Base-by-base conservation (phyloP, 1,284 basidiomycete genomes). In the Puccinia novopanici region DNA sequence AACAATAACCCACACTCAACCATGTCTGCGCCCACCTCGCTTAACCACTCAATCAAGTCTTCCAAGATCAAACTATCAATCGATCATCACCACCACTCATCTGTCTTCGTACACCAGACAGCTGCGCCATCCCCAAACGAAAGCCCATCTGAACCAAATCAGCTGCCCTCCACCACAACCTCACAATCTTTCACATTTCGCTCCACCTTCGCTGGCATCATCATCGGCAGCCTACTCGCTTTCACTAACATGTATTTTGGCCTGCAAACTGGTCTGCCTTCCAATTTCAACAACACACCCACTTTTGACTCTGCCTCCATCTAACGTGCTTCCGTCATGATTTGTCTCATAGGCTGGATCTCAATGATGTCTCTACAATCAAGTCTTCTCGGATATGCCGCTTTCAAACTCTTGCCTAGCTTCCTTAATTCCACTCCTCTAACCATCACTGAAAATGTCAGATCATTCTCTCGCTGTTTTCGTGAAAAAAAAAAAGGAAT, bases 331-430 rank as follows among this genome's bases (percentile, higher is more conserved):
- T 34, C 34, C 34, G 1, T 34, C 34, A 4, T n/a, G n/a, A n/a
- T 59, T 40, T n/a, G 19, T 17, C 8, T 34, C 19, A 57, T 78
- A 82, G 5, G 81, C 80, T 19, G 74, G 72, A 59, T 78, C 34
- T 73, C 61, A 3, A 65, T 75, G 75, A 77, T 76, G 74, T 65
- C 74, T 22, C 52, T 77, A 63, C 74, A 81, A 67, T 65, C 79
- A 93, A 24, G 76, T 79, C 88, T 98, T 40, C 91, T 98, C 48
- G 95, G 95, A 9, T 98, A 92, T 86, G 90, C 95, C 1, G 86
- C 97, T 76, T 95, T 95, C 82, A 87, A 87, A 81, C 88, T 91
- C 75, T 87, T 92, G 81, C 87, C 86, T 27, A 88, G 92, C 22
- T 90, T 90, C 0, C 88, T 81, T 15, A 82, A 86, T 40, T 54